Conservation (phyloP, 2,329 filamentous ascomycete genomes). For the Cladophialophora exuberans region DNA sequence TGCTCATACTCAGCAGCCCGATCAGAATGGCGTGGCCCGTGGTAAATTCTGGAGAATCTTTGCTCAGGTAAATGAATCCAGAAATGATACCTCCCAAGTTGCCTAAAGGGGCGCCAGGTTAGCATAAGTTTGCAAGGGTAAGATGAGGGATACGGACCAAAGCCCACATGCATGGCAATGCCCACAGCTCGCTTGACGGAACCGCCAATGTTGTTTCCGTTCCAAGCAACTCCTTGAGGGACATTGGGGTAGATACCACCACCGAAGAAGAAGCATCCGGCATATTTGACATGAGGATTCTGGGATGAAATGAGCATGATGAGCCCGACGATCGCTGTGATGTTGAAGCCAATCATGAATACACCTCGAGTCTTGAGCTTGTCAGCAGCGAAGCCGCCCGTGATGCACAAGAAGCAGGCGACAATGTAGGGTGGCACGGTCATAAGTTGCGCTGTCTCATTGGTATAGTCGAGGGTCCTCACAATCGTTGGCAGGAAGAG, state of each 20-base stretch:
- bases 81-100: conserved; percentile 26
- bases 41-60: conserved; percentile 61
- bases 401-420: conserved; percentile 58
- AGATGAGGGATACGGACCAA: conserved; percentile 88
- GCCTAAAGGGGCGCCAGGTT: conserved; percentile 45
- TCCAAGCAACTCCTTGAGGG: conserved; percentile 84
- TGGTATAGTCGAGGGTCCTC: conserved; percentile 57
- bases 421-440: conserved; percentile 69
- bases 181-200: conserved; percentile 92
- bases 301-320: conserved; percentile 69
- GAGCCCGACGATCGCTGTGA: conserved; percentile 77
- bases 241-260: conserved; percentile 88
- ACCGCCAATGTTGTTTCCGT: conserved; percentile 82
- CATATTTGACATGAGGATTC: conserved; percentile 72
- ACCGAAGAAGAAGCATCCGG: conserved; percentile 80
- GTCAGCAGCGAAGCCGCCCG: conserved; percentile 65
- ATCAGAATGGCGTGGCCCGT: conserved; percentile 70
- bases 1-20: conserved; percentile 73
- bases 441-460: conserved; percentile 65
- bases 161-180: conserved; percentile 84
- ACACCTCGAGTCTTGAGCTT: conserved; percentile 61
- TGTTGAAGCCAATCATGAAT: conserved; percentile 70
- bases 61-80: conserved; percentile 70
- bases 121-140: background rate
- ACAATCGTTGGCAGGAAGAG: conserved; percentile 64